Evolutionary conservation across 1,284 basidiomycete species (phyloP).

Genomic region (Ceratorhiza oryzae-sativae): DNA sequence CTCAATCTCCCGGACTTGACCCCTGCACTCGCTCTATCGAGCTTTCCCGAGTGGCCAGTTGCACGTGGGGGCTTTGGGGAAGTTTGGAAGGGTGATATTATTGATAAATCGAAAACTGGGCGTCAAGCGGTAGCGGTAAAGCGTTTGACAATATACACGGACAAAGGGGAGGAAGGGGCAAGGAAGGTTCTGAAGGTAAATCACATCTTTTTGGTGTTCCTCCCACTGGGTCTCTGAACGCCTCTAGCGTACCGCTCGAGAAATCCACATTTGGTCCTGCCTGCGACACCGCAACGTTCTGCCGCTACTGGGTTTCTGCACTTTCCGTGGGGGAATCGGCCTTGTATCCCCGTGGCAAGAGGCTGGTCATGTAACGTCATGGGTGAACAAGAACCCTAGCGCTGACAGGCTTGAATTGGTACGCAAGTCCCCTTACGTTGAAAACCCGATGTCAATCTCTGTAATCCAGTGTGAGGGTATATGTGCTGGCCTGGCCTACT

Average conservation of each 20-base stretch:
- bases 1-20: constrained; percentile 12
- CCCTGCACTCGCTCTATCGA: not conserved
- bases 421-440: not conserved
- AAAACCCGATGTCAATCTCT: not conserved
- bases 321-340: constrained; percentile 28
- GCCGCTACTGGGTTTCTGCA: constrained; percentile 14
- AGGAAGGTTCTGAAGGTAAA: constrained; percentile 14
- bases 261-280: constrained; percentile 20
- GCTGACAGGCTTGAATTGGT: constrained; percentile 21
- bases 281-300: constrained; percentile 7
- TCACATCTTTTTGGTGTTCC: not conserved
- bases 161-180: constrained; percentile 1
- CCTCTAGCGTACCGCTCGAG: constrained; percentile 10
- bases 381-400: constrained; percentile 6
- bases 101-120: not conserved
- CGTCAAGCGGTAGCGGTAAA: constrained; percentile 1
- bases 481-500: constrained; percentile 21
- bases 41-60: constrained; percentile 18
- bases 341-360: constrained; percentile 25
- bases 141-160: constrained; percentile 17
- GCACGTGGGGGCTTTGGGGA: constrained; percentile 27
- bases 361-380: constrained; percentile 5
- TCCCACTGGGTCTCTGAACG: not conserved
- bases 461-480: constrained; percentile 18
- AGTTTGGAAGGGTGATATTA: constrained; percentile 23